Evolutionary conservation across 192 early-diverging fungal genomes (phyloP).

Genomic region (Podila minutissima): DNA sequence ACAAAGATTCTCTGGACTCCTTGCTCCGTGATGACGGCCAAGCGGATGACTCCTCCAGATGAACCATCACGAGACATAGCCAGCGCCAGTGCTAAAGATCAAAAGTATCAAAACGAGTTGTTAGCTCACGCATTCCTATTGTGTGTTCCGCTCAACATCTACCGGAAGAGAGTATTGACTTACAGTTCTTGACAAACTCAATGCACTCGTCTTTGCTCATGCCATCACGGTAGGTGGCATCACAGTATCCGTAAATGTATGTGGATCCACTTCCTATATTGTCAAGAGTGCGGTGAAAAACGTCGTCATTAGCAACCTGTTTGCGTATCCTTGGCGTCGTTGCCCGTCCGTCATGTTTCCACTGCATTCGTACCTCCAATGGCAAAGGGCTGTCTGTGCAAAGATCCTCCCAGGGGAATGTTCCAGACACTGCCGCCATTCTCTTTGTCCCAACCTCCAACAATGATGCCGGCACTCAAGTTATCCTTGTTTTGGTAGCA

Average conservation of each 20-base stretch:
- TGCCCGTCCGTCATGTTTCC: background rate
- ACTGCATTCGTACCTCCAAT: constrained; percentile 72
- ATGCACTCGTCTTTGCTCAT: constrained; percentile 92
- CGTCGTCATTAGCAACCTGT: background rate
- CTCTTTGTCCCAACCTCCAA: constrained; percentile 96
- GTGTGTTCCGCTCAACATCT: no score
- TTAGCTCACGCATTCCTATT: background rate
- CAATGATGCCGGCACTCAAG: constrained; percentile 94
- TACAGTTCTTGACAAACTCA: constrained; percentile 95
- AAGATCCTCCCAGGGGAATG: constrained; percentile 91
- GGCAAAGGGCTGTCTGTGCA: constrained; percentile 92
- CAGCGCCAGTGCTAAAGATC: constrained; percentile 78
- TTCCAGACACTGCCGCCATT: constrained; percentile 90
- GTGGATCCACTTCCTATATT: constrained; percentile 85
- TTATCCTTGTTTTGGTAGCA: constrained; percentile 94
- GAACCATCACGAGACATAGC: constrained; percentile 98
- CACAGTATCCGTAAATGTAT: constrained; percentile 99
- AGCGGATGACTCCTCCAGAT: constrained; percentile 94
- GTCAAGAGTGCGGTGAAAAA: background rate
- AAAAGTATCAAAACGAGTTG: background rate
- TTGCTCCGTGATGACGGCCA: constrained; percentile 91
- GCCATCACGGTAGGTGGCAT: constrained; percentile 79
- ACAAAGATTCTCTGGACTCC: constrained; percentile 91
- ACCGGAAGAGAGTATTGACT: constrained; percentile 22
- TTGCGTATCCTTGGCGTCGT: background rate